Evolutionary conservation across 2,329 filamentous ascomycete species (phyloP).

Genomic region (Venturia carpophila): DNA sequence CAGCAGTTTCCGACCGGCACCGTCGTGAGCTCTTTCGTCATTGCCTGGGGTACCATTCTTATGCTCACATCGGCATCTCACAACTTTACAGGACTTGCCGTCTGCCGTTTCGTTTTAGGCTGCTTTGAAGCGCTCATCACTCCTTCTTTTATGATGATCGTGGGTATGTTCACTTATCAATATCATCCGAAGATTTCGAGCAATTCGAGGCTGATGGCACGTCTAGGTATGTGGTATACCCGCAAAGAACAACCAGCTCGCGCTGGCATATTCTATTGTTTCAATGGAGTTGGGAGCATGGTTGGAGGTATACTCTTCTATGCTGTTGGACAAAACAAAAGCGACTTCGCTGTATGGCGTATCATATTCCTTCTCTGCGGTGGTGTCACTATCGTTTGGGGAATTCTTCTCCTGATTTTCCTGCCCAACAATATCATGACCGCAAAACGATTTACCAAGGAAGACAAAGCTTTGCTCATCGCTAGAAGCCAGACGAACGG

Average conservation of each 20-base stretch:
- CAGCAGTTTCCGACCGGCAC: constrained; percentile 30
- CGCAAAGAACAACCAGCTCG: constrained; percentile 22
- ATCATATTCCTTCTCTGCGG: constrained; percentile 41
- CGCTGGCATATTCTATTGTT: constrained; percentile 25
- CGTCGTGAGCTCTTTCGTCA: constrained; percentile 25
- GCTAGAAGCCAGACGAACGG: constrained; percentile 32
- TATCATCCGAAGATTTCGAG: background rate
- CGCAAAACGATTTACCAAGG: constrained; percentile 35
- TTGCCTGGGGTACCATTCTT: constrained; percentile 23
- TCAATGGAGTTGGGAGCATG: constrained; percentile 23
- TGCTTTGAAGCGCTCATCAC: constrained; percentile 23
- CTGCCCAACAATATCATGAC: constrained; percentile 38
- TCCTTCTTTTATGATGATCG: background rate
- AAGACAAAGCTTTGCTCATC: constrained; percentile 40
- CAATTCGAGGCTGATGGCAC: constrained; percentile 22
- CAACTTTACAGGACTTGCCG: constrained; percentile 23
- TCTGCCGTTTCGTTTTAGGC: constrained; percentile 24
- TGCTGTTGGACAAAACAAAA: constrained; percentile 36
- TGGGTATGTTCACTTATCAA: background rate
- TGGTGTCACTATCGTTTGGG: constrained; percentile 39
- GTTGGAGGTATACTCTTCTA: constrained; percentile 31
- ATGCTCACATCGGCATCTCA: constrained; percentile 23
- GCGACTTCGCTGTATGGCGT: constrained; percentile 36
- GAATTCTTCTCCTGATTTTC: constrained; percentile 33
- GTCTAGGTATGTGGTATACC: constrained; percentile 22